Base-by-base conservation (phyloP, 495 filamentous ascomycete genomes). In the Chaetomidium leptoderma region DNA sequence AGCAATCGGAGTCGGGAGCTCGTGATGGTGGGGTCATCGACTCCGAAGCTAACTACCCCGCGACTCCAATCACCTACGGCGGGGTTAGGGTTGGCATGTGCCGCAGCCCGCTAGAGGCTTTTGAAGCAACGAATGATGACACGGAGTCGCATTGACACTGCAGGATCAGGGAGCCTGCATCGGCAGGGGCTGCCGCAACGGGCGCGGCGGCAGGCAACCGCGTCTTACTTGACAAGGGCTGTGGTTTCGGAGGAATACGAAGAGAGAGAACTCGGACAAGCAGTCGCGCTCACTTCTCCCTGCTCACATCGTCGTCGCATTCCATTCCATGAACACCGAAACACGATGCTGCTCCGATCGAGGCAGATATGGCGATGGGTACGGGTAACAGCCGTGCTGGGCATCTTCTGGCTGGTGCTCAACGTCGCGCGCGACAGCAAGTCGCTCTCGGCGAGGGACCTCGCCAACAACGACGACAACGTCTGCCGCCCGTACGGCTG, bases 401-500 rank as follows among this genome's bases (percentile, higher is more conserved):
- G 24, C 42, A 39, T 56, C 51, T 2, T 59, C 36, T 59, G 48
- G 50, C 33, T 62, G 26, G 33, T 65, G 16, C 37, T 60, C 23
- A 27, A 35, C 30, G 29, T 50, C 23, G 9, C 26, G 43, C 27
- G 13, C 33, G 26, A 60, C 23, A 33, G 30, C 45, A 8, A 36
- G 32, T 33, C 24, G 6, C 1, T n/a, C 21, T 29, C 44, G 35
- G 3, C 30, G 37, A 3, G 4, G 17, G 36, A 14, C 24, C 35
- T 30, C 4, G 9, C 21, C 29, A 10, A 14, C 50, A n/a, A 53
- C 27, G 33, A 35, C 52, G 16, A 33, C 39, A 55, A 61, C 55
- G 53, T 76, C 59, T 80, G 77, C 62, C 66, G 63, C 13, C 63
- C 64, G 17, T 68, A 77, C 54, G 74, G 74, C 4, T 80, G 75